These are phyloP conservation scores for Umbilicus rupestris DNA, from an alignment of 164 flowering plant genomes.

Conservation along the genomic window DNA sequence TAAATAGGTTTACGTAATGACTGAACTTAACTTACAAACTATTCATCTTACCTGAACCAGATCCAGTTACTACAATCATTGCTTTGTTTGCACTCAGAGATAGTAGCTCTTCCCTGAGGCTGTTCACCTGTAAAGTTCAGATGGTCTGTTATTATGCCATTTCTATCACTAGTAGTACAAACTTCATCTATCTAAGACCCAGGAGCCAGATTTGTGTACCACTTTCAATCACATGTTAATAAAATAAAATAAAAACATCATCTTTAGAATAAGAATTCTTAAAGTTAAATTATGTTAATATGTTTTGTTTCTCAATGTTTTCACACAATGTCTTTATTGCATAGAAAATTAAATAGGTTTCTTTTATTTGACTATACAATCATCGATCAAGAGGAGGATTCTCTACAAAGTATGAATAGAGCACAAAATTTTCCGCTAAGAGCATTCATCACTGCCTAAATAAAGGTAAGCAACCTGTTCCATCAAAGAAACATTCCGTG, in stretches of 20 bases:
- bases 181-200: neutral
- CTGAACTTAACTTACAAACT: neutral
- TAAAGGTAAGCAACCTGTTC: neutral
- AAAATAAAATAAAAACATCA: neutral
- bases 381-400: neutral
- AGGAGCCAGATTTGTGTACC: neutral
- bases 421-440: neutral
- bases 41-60: conserved; percentile 39
- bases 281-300: neutral
- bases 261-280: neutral
- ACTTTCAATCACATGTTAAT: neutral
- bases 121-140: conserved; percentile 46
- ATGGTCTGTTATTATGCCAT: neutral
- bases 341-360: neutral
- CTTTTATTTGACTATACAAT: neutral
- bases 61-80: conserved; percentile 48
- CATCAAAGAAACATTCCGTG: conserved; percentile 5
- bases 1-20: neutral
- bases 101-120: conserved; percentile 59
- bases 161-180: neutral
- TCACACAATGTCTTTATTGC: neutral
- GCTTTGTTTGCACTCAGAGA: conserved; percentile 43
- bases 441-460: neutral
- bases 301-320: neutral
- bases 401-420: neutral